Base-by-base conservation (phyloP, 2,329 filamentous ascomycete species). In the Colletotrichum tropicale region DNA sequence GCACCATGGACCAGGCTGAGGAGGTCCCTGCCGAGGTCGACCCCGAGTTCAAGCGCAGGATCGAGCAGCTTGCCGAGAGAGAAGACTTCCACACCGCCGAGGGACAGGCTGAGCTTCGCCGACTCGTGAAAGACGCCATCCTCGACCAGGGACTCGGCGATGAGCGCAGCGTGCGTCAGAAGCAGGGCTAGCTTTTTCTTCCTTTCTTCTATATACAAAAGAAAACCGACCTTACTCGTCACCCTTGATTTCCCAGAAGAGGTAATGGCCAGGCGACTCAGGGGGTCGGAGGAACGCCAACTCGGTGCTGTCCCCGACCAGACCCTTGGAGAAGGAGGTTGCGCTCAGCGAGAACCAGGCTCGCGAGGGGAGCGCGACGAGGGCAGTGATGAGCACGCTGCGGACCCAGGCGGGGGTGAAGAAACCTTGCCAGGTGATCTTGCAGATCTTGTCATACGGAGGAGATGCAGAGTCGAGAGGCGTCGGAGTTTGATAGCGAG, bases 1-100 rank as follows among this genome's bases (percentile, higher is more conserved):
- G 94, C 62, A 94, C 94, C 3, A 93, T 97, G 88, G 88, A 90
- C 8, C 90, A 93, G 79, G 87, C 84, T 1, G 88, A 91, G 60
- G 92, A 91, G 15, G 90, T 91, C 8, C 89, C 88, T 2, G 89
- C 88, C 52, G 92, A 93, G 74, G 91, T 93, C 10, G 96, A 98
- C 82, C 92, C 95, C 2, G 96, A 96, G 79, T 95, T 99, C 79
- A 92, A 94, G 81, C 89, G 94, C 78, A 90, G 95, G 69, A 98
- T 99, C 81, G 96, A 98, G 81, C 94, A 98, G 84, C 86, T 99
- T 75, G 96, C 97, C 3, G 90, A 93, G 43, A 90, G 95, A 55
- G 93, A 94, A 28, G 96, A 98, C 81, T 98, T 98, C 80, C 89
- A 96, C 80, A 94, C 92, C 7, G 93, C 95, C 70, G 92, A 94